Evolutionary conservation across 2,329 filamentous ascomycete genomes (phyloP).

Genomic region (Fusarium mangiferae): DNA sequence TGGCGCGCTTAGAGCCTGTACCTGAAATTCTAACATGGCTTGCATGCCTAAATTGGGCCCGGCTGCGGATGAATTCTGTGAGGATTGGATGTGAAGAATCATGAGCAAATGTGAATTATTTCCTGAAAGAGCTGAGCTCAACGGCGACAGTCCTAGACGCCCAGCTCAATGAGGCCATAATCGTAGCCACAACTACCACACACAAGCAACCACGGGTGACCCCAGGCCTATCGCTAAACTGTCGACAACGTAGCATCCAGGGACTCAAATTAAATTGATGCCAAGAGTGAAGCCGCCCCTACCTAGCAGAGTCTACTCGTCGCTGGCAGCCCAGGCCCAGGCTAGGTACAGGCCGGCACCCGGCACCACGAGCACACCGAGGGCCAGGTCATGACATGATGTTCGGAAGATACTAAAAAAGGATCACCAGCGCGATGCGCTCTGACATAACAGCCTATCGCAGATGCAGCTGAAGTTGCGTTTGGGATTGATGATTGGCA

Average conservation of each 20-base stretch:
- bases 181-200: not conserved
- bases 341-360: conserved; percentile 4
- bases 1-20: conserved; percentile 20
- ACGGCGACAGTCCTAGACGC: not conserved
- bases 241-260: not conserved
- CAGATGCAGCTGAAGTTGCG: conserved; percentile 1
- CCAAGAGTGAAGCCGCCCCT: conserved; percentile 14
- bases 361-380: not conserved
- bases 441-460: not conserved
- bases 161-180: conserved; percentile 18
- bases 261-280: conserved; percentile 17
- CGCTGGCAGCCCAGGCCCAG: not conserved
- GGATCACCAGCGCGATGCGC: conserved; percentile 27
- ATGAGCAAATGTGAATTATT: not conserved
- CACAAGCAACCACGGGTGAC: not conserved
- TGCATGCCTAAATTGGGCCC: not conserved
- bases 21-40: conserved; percentile 28
- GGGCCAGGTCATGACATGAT: not conserved
- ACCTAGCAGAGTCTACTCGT: not conserved
- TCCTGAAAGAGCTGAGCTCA: not conserved
- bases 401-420: conserved; percentile 29
- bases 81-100: conserved; percentile 12
- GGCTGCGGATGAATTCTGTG: conserved; percentile 2
- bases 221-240: not conserved
- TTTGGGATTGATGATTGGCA: conserved; percentile 22